Conservation (phyloP, 176 grass and related monocot species). For the Elaeis guineensis region DNA sequence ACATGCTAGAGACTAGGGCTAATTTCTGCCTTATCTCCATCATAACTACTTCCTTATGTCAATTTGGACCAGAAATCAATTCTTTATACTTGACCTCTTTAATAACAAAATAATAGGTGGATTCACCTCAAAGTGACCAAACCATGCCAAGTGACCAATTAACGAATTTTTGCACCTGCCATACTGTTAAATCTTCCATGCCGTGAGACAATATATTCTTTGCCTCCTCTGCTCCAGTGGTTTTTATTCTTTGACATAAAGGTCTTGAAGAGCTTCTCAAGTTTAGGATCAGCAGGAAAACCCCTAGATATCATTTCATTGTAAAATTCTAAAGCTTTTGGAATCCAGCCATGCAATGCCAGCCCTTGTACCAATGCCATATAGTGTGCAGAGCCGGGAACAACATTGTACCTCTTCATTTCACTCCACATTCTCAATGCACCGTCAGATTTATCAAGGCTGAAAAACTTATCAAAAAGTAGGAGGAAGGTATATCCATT, state of each 20-base stretch:
- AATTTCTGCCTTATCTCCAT: no score
- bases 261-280: constrained; percentile 62
- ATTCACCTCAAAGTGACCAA: no score
- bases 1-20: no score
- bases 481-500: constrained; percentile 52
- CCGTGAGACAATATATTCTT: constrained; percentile 44
- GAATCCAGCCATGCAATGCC: constrained; percentile 54
- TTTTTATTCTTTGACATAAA: constrained; percentile 63
- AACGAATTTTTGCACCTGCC: neutral
- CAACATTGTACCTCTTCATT: constrained; percentile 60
- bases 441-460: constrained; percentile 46
- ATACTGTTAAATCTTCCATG: constrained; percentile 8
- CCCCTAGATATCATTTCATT: constrained; percentile 79
- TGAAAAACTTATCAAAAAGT: constrained; percentile 66
- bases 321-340: constrained; percentile 77
- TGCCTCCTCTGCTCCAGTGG: constrained; percentile 46
- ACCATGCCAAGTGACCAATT: no score
- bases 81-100: no score
- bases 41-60: no score
- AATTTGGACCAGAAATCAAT: no score
- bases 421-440: constrained; percentile 72
- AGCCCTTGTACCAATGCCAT: constrained; percentile 58
- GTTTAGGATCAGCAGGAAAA: constrained; percentile 54
- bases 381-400: constrained; percentile 58
- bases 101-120: no score